Evolutionary conservation across 2,329 filamentous ascomycete species (phyloP).

Genomic region (Diaporthe sp.): DNA sequence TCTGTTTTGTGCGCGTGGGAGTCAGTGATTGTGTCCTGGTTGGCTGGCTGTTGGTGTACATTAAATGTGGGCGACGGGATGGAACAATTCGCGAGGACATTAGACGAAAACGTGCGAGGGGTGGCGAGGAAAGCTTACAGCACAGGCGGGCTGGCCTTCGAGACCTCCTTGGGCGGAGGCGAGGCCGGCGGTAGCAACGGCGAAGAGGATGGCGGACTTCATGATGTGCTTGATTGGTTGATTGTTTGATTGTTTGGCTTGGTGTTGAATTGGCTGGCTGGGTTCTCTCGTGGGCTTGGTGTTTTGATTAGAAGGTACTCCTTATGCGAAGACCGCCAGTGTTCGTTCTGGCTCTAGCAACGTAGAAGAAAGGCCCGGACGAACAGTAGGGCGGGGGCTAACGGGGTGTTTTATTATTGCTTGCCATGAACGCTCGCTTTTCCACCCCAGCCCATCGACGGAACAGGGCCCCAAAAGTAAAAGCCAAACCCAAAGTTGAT

Average conservation of each 20-base stretch:
- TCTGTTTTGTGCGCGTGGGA: conserved; percentile 47
- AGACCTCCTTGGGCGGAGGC: conserved; percentile 52
- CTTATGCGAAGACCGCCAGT: background rate
- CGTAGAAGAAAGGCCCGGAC: too few relatives aligned
- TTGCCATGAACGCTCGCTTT: background rate
- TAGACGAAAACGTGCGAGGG: background rate
- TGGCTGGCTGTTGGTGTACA: background rate
- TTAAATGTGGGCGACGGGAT: background rate
- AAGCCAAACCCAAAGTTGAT: conserved; percentile 46
- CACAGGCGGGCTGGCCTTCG: conserved; percentile 53
- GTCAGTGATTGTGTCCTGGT: background rate
- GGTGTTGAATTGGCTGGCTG: background rate
- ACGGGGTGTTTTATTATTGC: background rate
- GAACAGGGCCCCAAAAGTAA: conserved; percentile 4
- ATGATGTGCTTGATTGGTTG: conserved; percentile 44
- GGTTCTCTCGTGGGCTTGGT: background rate
- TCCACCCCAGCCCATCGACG: conserved; percentile 12
- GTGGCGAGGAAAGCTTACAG: conserved; percentile 48
- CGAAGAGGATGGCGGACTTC: conserved; percentile 47
- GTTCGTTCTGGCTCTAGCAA: background rate
- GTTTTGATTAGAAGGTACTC: background rate
- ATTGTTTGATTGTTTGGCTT: background rate
- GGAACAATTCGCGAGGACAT: background rate
- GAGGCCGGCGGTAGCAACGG: conserved; percentile 47
- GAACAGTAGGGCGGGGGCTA: background rate